A percentile compares a stretch with the other conserved stretches of the same genome.
Conservation (phyloP, 1,284 basidiomycete species). For the Ganoderma resinaceum region DNA sequence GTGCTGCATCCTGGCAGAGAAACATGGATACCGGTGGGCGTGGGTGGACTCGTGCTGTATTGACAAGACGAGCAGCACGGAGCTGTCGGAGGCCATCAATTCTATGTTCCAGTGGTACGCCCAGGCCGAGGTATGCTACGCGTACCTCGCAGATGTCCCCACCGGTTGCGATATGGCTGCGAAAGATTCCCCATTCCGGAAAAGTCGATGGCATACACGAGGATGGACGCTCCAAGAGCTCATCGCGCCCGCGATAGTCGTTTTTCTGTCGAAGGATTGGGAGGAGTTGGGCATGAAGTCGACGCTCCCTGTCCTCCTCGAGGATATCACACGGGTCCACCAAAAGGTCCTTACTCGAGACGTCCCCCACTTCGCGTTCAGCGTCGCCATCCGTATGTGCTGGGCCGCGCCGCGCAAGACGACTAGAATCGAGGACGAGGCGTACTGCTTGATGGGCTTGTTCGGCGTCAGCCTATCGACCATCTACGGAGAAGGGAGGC, state of each 20-base stretch:
- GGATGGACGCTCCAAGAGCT: not conserved
- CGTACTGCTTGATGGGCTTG: conserved; percentile 8
- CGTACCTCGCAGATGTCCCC: not conserved
- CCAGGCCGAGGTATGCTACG: not conserved
- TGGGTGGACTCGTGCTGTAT: no score
- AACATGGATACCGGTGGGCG: no score
- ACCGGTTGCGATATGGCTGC: not conserved
- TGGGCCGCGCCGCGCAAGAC: conserved; percentile 4
- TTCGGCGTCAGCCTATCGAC: conserved; percentile 4
- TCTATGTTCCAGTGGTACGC: not conserved
- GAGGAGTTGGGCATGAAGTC: conserved; percentile 9
- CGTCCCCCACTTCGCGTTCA: not conserved
- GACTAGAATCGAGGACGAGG: conserved; percentile 9
- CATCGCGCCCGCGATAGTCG: not conserved
- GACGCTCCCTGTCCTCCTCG: not conserved
- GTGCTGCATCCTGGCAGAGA: no score
- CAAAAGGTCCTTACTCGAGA: not conserved
- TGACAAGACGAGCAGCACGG: no score
- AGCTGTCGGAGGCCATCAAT: not conserved
- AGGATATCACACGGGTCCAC: not conserved
- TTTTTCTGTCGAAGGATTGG: not conserved
- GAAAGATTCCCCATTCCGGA: not conserved
- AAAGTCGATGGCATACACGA: not conserved
- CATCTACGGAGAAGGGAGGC: conserved; percentile 7
- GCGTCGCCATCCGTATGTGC: conserved; percentile 6